A percentile compares a stretch with the other conserved stretches of the same genome.
phyloP scores from a whole-genome alignment of 2,329 filamentous ascomycete genomes.

The Fusarium domesticum region DNA sequence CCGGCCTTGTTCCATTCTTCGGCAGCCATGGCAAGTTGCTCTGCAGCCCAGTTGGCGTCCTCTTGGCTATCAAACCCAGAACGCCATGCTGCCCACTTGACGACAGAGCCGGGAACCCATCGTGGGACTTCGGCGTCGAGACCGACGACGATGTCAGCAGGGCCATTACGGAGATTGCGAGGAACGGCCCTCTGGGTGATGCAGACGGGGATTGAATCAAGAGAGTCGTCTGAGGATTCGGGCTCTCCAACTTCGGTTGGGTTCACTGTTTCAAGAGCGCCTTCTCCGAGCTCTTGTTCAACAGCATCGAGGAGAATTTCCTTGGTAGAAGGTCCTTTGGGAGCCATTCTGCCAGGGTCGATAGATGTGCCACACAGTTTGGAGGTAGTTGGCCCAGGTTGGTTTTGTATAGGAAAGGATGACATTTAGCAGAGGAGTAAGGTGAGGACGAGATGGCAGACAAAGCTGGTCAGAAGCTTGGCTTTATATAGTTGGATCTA shows the following conservation, averaged over 20 bases:
- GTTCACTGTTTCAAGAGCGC: background rate
- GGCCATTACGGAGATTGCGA: background rate
- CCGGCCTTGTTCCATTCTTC: constrained; percentile 3
- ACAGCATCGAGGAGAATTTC: constrained; percentile 1
- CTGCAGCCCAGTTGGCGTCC: constrained; percentile 2
- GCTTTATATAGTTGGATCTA: background rate
- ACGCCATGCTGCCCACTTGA: constrained; percentile 3
- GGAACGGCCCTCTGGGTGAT: constrained; percentile 1
- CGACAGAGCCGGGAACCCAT: constrained; percentile 3
- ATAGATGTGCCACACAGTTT: background rate
- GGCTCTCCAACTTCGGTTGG: background rate
- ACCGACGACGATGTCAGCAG: constrained; percentile 1
- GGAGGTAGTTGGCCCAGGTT: background rate
- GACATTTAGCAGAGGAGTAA: too few relatives aligned
- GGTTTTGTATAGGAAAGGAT: too few relatives aligned
- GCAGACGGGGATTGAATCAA: background rate
- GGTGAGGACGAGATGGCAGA: background rate
- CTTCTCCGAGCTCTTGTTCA: background rate
- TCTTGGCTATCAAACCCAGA: background rate
- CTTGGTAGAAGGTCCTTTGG: background rate
- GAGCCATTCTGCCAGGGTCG: background rate
- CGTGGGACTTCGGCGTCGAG: background rate
- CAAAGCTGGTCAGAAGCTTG: background rate
- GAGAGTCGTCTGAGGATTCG: background rate
- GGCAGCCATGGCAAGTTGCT: background rate